Evolutionary conservation across 1,284 basidiomycete genomes (phyloP).

Genomic region (Papiliotrema flavescens): DNA sequence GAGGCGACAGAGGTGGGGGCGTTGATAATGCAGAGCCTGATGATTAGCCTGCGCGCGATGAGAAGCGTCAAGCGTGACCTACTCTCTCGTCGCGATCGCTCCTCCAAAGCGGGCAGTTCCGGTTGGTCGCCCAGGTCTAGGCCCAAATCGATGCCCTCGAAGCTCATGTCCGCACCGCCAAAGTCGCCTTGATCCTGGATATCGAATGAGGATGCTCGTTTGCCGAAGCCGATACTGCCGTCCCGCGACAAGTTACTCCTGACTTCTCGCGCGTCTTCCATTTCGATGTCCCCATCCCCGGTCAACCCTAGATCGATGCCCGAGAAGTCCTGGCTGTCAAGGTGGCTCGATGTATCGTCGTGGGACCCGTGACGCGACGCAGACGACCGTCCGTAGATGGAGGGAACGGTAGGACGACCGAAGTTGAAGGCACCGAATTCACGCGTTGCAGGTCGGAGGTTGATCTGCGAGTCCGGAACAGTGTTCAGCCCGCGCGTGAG

Average conservation of each 20-base stretch:
- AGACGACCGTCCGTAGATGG: conserved; percentile 40
- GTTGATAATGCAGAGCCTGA: conserved; percentile 40
- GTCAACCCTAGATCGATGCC: conserved; percentile 44
- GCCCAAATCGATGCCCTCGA: conserved; percentile 47
- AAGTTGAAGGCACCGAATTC: conserved; percentile 47
- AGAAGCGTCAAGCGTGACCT: conserved; percentile 8
- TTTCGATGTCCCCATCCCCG: conserved; percentile 52
- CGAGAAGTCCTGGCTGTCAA: conserved; percentile 76
- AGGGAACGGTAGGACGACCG: conserved; percentile 48
- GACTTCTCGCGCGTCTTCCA: conserved; percentile 36
- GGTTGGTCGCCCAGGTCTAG: conserved; percentile 52
- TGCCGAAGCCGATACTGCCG: conserved; percentile 5
- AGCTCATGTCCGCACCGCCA: conserved; percentile 17
- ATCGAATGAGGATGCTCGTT: conserved; percentile 8
- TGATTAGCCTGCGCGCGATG: neutral
- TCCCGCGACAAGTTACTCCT: conserved; percentile 13
- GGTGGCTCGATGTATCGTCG: conserved; percentile 54
- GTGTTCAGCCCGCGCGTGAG: conserved; percentile 15
- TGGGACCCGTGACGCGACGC: conserved; percentile 36
- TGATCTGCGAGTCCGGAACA: conserved; percentile 18
- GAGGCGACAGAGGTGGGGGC: conserved; percentile 38
- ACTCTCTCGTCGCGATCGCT: conserved; percentile 35
- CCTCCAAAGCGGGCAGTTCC: conserved; percentile 38
- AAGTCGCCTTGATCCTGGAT: conserved; percentile 3
- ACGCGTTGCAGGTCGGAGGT: conserved; percentile 22